Conservation (phyloP, 1,284 basidiomycete genomes). For the Taiwanofungus camphoratus region DNA sequence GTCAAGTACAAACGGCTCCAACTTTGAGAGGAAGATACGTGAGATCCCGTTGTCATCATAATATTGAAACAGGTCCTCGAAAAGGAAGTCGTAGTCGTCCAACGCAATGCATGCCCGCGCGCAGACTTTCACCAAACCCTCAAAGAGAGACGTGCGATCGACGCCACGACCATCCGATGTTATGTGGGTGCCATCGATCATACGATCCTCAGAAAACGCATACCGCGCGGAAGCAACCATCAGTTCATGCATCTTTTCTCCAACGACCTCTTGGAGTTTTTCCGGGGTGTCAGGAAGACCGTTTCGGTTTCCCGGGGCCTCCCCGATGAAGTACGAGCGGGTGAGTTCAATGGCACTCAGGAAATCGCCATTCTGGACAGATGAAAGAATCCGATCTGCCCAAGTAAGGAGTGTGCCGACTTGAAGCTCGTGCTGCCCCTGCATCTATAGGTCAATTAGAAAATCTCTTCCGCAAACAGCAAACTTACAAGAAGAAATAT, state of each 20-base stretch:
- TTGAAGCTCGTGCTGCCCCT: slow-evolving; percentile 67
- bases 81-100: slow-evolving; percentile 80
- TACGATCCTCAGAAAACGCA: slow-evolving; percentile 91
- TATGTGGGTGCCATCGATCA: slow-evolving; percentile 84
- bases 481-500: slow-evolving; percentile 80
- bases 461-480: background rate
- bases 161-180: slow-evolving; percentile 85
- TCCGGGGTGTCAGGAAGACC: slow-evolving; percentile 70
- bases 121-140: slow-evolving; percentile 80
- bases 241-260: slow-evolving; percentile 73
- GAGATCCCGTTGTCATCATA: slow-evolving; percentile 85
- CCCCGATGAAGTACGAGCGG: slow-evolving; percentile 79
- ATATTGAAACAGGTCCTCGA: slow-evolving; percentile 88
- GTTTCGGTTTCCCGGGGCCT: slow-evolving; percentile 82
- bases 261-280: slow-evolving; percentile 63
- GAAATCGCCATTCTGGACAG: slow-evolving; percentile 86
- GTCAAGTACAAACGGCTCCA: slow-evolving; percentile 83
- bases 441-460: slow-evolving; percentile 6
- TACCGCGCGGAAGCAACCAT: slow-evolving; percentile 87
- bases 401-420: slow-evolving; percentile 90
- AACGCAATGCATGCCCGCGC: slow-evolving; percentile 81
- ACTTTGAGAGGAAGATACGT: slow-evolving; percentile 79
- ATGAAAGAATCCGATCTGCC: slow-evolving; percentile 87
- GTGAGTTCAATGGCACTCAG: slow-evolving; percentile 86
- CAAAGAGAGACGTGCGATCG: slow-evolving; percentile 86